Base-by-base conservation (phyloP, 805 yeast genomes). In the Saturnispora gosingensis region DNA sequence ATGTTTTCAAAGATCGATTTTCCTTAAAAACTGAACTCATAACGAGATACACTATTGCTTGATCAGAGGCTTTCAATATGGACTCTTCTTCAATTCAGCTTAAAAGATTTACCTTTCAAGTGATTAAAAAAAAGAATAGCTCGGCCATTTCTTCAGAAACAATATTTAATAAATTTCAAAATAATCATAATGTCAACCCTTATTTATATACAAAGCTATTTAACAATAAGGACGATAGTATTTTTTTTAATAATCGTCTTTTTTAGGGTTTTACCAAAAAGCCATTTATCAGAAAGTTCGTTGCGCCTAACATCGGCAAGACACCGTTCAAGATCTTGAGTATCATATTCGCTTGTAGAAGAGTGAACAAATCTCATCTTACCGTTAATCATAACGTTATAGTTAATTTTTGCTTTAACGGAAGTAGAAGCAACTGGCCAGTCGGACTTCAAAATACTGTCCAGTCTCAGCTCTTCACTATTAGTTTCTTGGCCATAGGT, bases 371-470 rank as follows among this genome's bases (percentile, higher is more conserved):
- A 77, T 57, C 83, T 76, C 66, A 77, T 74, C 60, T 80, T 83
- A 4, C 96, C 96, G 61, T 89, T 82, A 40, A 89, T 67, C 61
- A 86, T 77, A n/a, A 89, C 74, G 53, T 75, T 80, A 61, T 72
- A 85, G 7, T 70, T 67, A 3, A 67, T 60, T 6, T 57, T 55
- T 3, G 68, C 65, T 1, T 80, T 67, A n/a, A 70, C 61, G 3
- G 64, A 52, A 2, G 66, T 64, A 53, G 73, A 74, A 0, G 66
- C 50, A 7, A 61, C 60, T 1, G 98, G 98, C 86, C 90, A 91
- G n/a, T 62, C 65, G 53, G 81, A 71, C 4, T 63, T 59, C 58
- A 82, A 76, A 9, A 88, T 72, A 0, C 88, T 74, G 3, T 61
- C 58, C 1, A 49, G 42, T 56, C 51, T 16, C 42, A 38, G 9